Evolutionary conservation across 2,329 filamentous ascomycete species (phyloP).

Genomic region (Aspergillus versicolor): DNA sequence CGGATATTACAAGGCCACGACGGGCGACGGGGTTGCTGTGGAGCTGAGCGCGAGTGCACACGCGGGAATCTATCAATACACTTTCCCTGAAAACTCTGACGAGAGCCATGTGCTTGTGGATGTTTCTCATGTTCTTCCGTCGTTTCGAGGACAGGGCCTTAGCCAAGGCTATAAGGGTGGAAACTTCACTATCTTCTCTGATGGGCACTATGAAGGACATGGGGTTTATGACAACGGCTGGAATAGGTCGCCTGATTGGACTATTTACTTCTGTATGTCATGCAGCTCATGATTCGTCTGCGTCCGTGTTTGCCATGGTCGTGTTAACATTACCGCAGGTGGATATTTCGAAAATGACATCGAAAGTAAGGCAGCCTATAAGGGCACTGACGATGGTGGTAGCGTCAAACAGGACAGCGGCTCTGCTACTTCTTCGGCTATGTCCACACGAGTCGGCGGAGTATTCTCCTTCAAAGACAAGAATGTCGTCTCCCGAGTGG

Average conservation of each 20-base stretch:
- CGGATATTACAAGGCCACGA: constrained; percentile 60
- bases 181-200: constrained; percentile 52
- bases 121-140: constrained; percentile 65
- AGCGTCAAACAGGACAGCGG: constrained; percentile 30
- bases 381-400: constrained; percentile 23
- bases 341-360: constrained; percentile 55
- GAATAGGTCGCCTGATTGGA: constrained; percentile 61
- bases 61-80: constrained; percentile 57
- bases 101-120: constrained; percentile 58
- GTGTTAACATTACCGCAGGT: constrained; percentile 44
- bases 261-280: constrained; percentile 29
- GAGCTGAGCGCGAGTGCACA: constrained; percentile 59
- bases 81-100: constrained; percentile 48
- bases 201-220: constrained; percentile 58
- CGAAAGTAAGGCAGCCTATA: constrained; percentile 29
- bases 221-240: constrained; percentile 67
- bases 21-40: constrained; percentile 56
- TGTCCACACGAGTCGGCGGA: constrained; percentile 41
- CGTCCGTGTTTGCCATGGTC: too few species aligned
- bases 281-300: background rate
- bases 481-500: constrained; percentile 58
- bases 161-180: constrained; percentile 65
- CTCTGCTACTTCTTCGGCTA: constrained; percentile 42
- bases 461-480: constrained; percentile 55
- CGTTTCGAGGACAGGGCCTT: constrained; percentile 59